phyloP scores from a whole-genome alignment of 495 filamentous ascomycete species.

The Penicillium lividum region DNA sequence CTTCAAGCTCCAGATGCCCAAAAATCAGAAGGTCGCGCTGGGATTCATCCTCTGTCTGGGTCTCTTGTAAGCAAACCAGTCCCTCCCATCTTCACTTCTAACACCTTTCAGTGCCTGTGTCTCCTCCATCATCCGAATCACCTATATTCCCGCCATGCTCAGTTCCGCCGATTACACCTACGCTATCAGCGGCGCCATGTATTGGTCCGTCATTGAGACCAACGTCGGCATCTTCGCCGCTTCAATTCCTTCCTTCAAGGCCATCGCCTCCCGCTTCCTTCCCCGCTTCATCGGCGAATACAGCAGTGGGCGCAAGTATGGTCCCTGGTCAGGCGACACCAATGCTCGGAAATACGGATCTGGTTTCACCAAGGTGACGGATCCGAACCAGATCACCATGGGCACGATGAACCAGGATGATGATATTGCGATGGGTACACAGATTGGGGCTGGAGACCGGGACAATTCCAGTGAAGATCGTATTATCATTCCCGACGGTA shows the following conservation, averaged over 20 bases:
- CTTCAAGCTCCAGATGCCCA: conserved; percentile 36
- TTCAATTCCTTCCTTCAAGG: conserved; percentile 47
- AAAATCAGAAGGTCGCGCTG: conserved; percentile 40
- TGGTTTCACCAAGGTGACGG: conserved; percentile 34
- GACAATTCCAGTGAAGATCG: conserved; percentile 35
- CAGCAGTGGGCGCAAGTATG: conserved; percentile 32
- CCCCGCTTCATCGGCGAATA: conserved; percentile 44
- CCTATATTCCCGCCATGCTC: conserved; percentile 42
- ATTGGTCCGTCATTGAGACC: conserved; percentile 48
- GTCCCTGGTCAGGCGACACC: conserved; percentile 27
- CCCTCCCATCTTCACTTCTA: neutral
- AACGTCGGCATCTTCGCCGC: conserved; percentile 44
- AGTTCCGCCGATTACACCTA: conserved; percentile 37
- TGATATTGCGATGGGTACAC: conserved; percentile 22
- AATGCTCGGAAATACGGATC: conserved; percentile 26
- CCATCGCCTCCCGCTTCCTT: conserved; percentile 42
- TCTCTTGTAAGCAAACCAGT: conserved; percentile 35
- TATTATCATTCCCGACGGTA: conserved; percentile 39
- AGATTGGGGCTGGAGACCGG: conserved; percentile 23
- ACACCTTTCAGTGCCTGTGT: conserved; percentile 34
- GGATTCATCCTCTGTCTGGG: conserved; percentile 41
- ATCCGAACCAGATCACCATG: conserved; percentile 17
- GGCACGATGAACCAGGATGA: conserved; percentile 21
- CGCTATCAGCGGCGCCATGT: conserved; percentile 44
- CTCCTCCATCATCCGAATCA: conserved; percentile 46